Conservation (phyloP, 768 basidiomycete species). For the Kwoniella sp. region DNA sequence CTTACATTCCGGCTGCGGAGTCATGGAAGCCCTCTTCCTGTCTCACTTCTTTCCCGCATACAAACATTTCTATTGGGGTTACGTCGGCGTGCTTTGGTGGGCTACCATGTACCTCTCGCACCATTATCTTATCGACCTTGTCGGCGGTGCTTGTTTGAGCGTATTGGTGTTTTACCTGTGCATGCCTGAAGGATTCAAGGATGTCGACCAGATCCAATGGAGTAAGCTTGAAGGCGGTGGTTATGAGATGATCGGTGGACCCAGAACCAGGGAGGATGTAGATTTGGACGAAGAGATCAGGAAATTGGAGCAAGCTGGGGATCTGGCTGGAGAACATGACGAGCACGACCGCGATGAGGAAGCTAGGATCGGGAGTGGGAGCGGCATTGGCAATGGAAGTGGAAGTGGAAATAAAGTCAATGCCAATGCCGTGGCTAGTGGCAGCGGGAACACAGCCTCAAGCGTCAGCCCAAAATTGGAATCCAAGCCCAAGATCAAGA, state of each 20-base stretch:
- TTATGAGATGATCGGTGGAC: conserved; percentile 39
- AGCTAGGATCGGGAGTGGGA: conserved; percentile 6
- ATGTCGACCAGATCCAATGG: conserved; percentile 58
- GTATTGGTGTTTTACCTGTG: conserved; percentile 82
- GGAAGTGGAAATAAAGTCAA: too few species aligned
- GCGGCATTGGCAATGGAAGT: background rate
- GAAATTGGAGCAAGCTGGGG: conserved; percentile 47
- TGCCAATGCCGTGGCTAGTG: conserved; percentile 1
- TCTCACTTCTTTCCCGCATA: conserved; percentile 88
- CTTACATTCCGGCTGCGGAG: conserved; percentile 85
- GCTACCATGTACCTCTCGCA: conserved; percentile 98
- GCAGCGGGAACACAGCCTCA: conserved; percentile 1
- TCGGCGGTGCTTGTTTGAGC: conserved; percentile 87
- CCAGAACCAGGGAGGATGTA: conserved; percentile 18
- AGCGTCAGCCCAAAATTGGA: too few species aligned
- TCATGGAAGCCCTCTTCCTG: conserved; percentile 88
- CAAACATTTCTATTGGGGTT: conserved; percentile 70
- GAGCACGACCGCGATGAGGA: conserved; percentile 25
- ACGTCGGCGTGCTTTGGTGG: conserved; percentile 89
- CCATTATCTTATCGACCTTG: conserved; percentile 98
- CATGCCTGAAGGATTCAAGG: conserved; percentile 77
- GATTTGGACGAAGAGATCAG: conserved; percentile 53
- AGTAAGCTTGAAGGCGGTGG: conserved; percentile 24
- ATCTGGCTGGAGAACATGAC: conserved; percentile 22
- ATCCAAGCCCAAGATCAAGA: conserved; percentile 30